Percentiles rank a stretch among this genome's conserved stretches.
Conservation (phyloP, 345 rosid species). For the Aquilaria malaccensis region DNA sequence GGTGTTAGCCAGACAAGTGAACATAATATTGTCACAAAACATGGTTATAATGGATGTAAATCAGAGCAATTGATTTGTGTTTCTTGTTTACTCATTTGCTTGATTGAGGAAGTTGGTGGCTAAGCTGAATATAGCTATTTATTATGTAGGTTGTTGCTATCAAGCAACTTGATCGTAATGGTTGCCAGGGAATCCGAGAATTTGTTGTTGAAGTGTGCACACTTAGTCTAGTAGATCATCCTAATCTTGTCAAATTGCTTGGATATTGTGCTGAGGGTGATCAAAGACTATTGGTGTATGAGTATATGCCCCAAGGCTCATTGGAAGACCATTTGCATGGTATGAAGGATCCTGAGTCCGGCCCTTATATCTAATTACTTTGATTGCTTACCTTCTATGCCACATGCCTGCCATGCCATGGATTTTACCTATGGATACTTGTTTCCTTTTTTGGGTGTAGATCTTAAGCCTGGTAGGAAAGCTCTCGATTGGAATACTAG, state of each 20-base stretch:
- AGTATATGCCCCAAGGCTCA: conserved; percentile 83
- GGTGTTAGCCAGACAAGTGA: background rate
- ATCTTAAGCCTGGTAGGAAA: conserved; percentile 34
- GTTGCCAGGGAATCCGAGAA: conserved; percentile 78
- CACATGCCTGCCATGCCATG: background rate
- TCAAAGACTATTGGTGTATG: conserved; percentile 82
- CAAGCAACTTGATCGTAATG: conserved; percentile 84
- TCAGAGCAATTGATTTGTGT: background rate
- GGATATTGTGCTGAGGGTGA: conserved; percentile 91
- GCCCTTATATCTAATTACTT: conserved; percentile 5
- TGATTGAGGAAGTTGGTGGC: conserved; percentile 3
- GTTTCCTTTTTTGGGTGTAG: conserved; percentile 24
- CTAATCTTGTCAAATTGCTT: conserved; percentile 77
- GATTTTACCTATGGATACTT: background rate
- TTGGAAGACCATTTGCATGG: conserved; percentile 81
- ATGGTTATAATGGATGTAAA: too few relatives aligned
- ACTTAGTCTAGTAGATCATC: conserved; percentile 67
- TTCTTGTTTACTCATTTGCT: background rate
- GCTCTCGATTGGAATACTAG: conserved; percentile 78
- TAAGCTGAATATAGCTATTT: background rate
- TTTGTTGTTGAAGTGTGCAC: conserved; percentile 83
- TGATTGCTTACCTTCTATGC: conserved; percentile 1
- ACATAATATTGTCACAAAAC: too few relatives aligned
- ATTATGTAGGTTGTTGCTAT: conserved; percentile 66
- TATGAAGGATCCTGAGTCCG: conserved; percentile 13